These are phyloP conservation scores for Flaveria trinervia DNA, from an alignment of 129 eudicot genomes.

Conservation along the genomic window DNA sequence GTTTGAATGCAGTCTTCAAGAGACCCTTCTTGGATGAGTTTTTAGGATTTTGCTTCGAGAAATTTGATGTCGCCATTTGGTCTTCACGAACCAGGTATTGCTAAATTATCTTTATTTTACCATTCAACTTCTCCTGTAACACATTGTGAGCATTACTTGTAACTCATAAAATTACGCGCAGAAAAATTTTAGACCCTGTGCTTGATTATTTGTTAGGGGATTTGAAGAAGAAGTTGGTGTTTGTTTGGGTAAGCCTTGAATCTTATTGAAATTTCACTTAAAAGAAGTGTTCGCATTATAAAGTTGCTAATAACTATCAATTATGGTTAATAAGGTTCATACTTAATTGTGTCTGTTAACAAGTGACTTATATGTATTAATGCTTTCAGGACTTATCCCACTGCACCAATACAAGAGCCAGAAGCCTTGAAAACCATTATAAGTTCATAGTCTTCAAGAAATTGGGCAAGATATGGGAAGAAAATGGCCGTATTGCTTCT, in stretches of 20 bases:
- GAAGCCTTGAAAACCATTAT: conserved; percentile 61
- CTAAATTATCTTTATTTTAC: conserved; percentile 10
- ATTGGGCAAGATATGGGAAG: conserved; percentile 69
- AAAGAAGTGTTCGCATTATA: conserved; percentile 5
- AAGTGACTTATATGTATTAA: conserved; percentile 7
- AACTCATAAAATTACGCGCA: conserved; percentile 33
- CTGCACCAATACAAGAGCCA: conserved; percentile 57
- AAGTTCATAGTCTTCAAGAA: conserved; percentile 75
- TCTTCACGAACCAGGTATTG: conserved; percentile 57
- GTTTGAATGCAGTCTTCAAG: conserved; percentile 41
- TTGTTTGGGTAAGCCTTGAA: conserved; percentile 71
- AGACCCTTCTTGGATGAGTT: conserved; percentile 56
- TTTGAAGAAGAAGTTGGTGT: conserved; percentile 58
- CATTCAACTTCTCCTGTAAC: neutral
- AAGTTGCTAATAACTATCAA: conserved; percentile 10
- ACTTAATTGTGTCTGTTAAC: neutral
- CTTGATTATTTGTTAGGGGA: conserved; percentile 83
- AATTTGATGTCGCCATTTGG: conserved; percentile 58
- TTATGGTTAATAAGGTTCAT: conserved; percentile 8
- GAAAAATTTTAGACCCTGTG: conserved; percentile 62
- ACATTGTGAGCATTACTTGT: conserved; percentile 16
- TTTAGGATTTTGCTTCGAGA: conserved; percentile 50
- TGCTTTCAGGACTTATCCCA: conserved; percentile 59
- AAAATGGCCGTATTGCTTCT: conserved; percentile 46
- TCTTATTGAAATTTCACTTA: neutral